Evolutionary conservation across 2,329 filamentous ascomycete species (phyloP).

Genomic region (Neurospora sp.): DNA sequence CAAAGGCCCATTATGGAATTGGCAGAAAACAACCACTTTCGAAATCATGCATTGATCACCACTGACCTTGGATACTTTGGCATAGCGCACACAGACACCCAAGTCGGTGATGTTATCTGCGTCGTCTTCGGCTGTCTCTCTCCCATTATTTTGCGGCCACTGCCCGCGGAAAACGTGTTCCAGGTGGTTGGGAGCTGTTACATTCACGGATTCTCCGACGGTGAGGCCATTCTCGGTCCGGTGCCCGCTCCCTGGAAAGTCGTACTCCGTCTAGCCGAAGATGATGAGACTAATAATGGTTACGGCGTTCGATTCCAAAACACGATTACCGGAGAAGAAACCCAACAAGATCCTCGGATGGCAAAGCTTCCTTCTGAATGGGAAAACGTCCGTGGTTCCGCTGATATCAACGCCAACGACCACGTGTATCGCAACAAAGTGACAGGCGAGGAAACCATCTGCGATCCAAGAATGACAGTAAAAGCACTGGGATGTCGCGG

Average conservation of each 20-base stretch:
- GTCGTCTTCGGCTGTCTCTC: no score
- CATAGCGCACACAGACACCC: no score
- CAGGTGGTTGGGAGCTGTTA: conserved; percentile 19
- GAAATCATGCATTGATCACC: no score
- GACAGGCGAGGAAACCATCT: not conserved
- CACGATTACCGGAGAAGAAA: not conserved
- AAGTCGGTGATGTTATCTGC: no score
- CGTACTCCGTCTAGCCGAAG: not conserved
- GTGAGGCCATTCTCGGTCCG: conserved; percentile 1
- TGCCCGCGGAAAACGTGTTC: conserved; percentile 5
- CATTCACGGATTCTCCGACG: conserved; percentile 19
- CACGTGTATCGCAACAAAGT: not conserved
- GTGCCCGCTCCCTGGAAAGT: conserved; percentile 1
- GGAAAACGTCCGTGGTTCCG: not conserved
- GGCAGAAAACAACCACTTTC: no score
- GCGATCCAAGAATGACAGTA: not conserved
- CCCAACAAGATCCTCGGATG: conserved; percentile 1
- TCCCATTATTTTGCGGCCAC: no score
- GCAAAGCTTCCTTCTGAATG: not conserved
- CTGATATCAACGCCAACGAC: not conserved
- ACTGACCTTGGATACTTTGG: no score
- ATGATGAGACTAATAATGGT: not conserved
- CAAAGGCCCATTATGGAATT: no score
- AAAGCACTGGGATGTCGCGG: not conserved
- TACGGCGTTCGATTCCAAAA: not conserved